Base-by-base conservation (phyloP, 1,139 yeast species). In the Saccharomycopsis crataegensis region DNA sequence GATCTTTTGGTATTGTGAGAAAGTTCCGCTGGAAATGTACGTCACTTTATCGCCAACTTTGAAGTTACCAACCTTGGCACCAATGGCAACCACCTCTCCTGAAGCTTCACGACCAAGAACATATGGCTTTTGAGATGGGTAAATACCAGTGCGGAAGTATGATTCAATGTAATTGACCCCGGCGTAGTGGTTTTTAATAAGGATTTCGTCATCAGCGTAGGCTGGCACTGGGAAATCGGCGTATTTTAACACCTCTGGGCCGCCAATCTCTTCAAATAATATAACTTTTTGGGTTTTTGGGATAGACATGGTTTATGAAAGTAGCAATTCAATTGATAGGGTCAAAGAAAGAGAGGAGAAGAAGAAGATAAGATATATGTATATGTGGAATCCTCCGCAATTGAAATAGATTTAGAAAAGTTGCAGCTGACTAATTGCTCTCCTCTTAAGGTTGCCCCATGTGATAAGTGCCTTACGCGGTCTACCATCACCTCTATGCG, bases 121-220 rank as follows among this genome's bases (percentile, higher is more conserved):
- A 56, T 73, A 74, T 0, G 97, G 97, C 48, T 72, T 67, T 41
- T 67, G 61, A 2, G 74, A 64, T 4, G 87, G 84, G 64, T 89
- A 90, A 6, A 83, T 63, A 2, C 96, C 96, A 52, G 72, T 77
- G 64, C 97, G 78, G 72, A 86, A 87, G 69, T 90, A 90, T 3
- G 82, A 75, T 62, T 90, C 96, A 60, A 89, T 85, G 71, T 80
- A 86, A 63, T 90, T 90, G 62, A 90, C 72, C 28, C 97, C 97
- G 6, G 89, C 76, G 61, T 78, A 89, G 55, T 72, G 73, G 70
- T 85, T 86, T 67, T 85, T 84, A 63, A 90, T 73, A 51, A 90
- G 72, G 8, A 90, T 67, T 60, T 88, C 87, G 51, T 70, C 68
- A 1, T 72, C 74, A 1, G 70, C 64, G 55, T 85, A 73, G 49